Evolutionary conservation across 257 asterid genomes (phyloP).

Genomic region (Dorcoceras hygrometricum): DNA sequence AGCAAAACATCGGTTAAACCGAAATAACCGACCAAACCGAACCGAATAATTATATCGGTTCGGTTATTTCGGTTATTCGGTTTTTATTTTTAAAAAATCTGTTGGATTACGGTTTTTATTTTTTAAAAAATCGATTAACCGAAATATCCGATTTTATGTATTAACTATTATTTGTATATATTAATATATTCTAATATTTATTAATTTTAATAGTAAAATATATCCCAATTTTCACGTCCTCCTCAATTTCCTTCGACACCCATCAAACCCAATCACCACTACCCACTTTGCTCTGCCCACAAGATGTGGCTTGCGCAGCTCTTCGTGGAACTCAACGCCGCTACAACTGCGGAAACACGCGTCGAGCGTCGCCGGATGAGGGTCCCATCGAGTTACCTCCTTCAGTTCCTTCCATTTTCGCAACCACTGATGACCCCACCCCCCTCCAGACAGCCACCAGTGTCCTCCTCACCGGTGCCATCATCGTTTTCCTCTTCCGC

Average conservation of each 20-base stretch:
- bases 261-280: neutral
- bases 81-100: too few species aligned
- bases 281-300: constrained; percentile 28
- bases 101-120: too few species aligned
- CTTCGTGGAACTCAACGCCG: constrained; percentile 25
- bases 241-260: constrained; percentile 9
- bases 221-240: constrained; percentile 17
- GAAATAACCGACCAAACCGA: too few species aligned
- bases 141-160: too few species aligned
- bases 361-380: constrained; percentile 29
- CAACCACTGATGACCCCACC: constrained; percentile 50
- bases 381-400: constrained; percentile 75
- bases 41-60: too few species aligned
- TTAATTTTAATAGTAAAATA: too few species aligned
- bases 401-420: constrained; percentile 43
- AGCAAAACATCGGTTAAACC: too few species aligned
- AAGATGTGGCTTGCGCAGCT: constrained; percentile 32
- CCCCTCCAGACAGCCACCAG: constrained; percentile 79
- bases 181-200: too few species aligned
- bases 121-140: too few species aligned
- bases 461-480: constrained; percentile 86
- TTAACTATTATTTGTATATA: too few species aligned
- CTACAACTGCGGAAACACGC: constrained; percentile 10
- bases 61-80: too few species aligned
- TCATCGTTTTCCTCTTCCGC: constrained; percentile 74